Evolutionary conservation across 352 stramenopile species (phyloP), one percentile per base, ranked within the genome.

Genomic region (Globisporangium heterothallicum): DNA sequence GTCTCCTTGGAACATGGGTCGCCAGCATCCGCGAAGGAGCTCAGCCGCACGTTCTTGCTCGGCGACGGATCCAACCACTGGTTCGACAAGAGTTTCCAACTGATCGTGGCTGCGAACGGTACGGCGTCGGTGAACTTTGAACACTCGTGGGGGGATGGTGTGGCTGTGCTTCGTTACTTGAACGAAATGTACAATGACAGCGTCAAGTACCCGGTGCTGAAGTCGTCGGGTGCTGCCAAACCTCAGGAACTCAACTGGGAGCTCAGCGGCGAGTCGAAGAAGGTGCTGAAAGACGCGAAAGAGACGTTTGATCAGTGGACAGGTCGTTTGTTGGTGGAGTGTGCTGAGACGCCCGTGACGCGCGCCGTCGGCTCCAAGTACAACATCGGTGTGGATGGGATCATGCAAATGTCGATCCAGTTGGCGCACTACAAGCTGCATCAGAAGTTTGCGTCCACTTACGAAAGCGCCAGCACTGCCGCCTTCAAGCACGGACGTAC

Each of bases 41-140:
- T 92, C 34, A 89, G 78, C 32, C 66, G 78, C 43, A 86, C 71
- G 46, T 96, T 95, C 62, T 68, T 96, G 8, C 49, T 82, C 34
- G 87, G 87, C 47, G 77, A 95, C 40, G 85, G 79, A 43, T 70
- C 70, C 19, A 95, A 96, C 69, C 85, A 91, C 59, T 97, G 88
- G 86, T 95, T 95, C 44, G 88, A 97, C 65, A 97, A 97, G 81
- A 94, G 82, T 59, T 93, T 97, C 52, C 88, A 97, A 61, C 56
- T 96, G 4, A 89, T 96, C 42, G 63, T 96, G 6, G 75, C 80
- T 9, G 68, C 66, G 10, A 95, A 95, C 54, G 88, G 86, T 42
- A 74, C 73, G 21, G 77, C 80, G 14, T 88, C 78, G 2, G 82
- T 96, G 41, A 95, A 93, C 68, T 96, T 96, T 65, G 88, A 97